phyloP scores from a whole-genome alignment of 176 grass and related monocot genomes.

The Alopecurus myosuroides region DNA sequence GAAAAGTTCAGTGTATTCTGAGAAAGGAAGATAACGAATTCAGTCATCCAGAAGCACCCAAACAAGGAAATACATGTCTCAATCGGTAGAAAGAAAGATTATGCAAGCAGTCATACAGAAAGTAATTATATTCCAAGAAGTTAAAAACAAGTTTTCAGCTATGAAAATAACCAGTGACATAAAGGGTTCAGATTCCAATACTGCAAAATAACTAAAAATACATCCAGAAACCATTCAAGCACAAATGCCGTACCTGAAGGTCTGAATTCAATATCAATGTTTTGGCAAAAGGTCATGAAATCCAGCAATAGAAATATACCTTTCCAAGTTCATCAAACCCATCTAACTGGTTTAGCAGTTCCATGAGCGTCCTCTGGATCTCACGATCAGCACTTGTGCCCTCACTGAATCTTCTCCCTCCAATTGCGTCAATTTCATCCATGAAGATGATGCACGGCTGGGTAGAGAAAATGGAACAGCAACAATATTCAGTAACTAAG shows the following conservation, averaged over 20 bases:
- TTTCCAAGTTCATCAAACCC: slow-evolving; percentile 10
- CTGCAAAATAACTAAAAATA: neutral
- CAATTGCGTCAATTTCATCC: no score
- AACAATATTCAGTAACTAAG: neutral
- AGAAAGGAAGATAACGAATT: neutral
- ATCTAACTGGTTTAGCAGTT: slow-evolving; percentile 11
- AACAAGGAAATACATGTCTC: neutral
- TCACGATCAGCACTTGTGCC: slow-evolving; percentile 5
- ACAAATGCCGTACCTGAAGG: neutral
- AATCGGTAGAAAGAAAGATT: neutral
- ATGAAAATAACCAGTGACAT: neutral
- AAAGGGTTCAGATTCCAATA: neutral
- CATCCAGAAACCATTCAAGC: neutral
- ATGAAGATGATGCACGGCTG: no score
- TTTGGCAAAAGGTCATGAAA: neutral
- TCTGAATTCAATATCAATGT: neutral
- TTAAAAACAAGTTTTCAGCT: neutral
- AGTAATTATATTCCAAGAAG: neutral
- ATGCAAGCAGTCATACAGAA: neutral
- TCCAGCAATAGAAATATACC: neutral
- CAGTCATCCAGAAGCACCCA: neutral
- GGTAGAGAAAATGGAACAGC: no score
- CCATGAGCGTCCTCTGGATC: slow-evolving; percentile 8
- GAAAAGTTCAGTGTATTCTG: neutral
- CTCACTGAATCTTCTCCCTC: no score